Conservation (phyloP, 305 asterid genomes). For the Lippia alba region DNA sequence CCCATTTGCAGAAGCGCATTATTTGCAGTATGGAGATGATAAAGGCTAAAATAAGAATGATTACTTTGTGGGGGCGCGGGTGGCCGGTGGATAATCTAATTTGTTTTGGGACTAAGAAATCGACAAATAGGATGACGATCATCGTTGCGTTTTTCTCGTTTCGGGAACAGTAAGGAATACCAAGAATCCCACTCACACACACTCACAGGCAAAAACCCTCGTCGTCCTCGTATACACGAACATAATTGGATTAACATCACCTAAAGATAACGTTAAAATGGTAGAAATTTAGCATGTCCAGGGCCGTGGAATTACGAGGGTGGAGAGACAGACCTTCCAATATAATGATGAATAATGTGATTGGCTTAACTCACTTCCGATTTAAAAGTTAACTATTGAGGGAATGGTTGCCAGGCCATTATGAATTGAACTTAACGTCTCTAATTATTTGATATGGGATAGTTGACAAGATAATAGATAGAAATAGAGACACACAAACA, state of each 20-base stretch:
- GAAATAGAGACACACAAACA: not conserved
- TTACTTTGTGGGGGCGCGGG: not conserved
- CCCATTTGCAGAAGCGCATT: not conserved
- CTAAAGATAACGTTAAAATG: too few relatives aligned
- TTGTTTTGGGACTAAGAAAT: conserved; percentile 2
- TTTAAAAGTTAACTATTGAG: too few relatives aligned
- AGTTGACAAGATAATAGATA: not conserved
- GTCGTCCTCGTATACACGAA: not conserved
- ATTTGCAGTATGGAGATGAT: not conserved
- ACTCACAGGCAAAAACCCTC: not conserved
- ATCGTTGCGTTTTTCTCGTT: conserved; percentile 30
- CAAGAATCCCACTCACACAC: not conserved
- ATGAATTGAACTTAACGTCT: too few relatives aligned
- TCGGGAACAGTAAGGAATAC: not conserved
- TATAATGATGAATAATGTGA: too few relatives aligned
- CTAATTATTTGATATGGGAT: too few relatives aligned
- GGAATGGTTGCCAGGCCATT: too few relatives aligned
- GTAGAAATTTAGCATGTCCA: too few relatives aligned
- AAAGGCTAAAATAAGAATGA: conserved; percentile 25
- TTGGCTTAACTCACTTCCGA: too few relatives aligned
- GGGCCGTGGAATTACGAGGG: too few relatives aligned
- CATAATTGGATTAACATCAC: too few relatives aligned
- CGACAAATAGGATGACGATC: conserved; percentile 17
- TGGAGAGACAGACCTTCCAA: too few relatives aligned
- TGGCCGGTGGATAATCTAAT: conserved; percentile 1